Percentiles rank a stretch among this genome's conserved stretches.
phyloP scores from a whole-genome alignment of 179 eudicot genomes.

The Camellia oleifera region DNA sequence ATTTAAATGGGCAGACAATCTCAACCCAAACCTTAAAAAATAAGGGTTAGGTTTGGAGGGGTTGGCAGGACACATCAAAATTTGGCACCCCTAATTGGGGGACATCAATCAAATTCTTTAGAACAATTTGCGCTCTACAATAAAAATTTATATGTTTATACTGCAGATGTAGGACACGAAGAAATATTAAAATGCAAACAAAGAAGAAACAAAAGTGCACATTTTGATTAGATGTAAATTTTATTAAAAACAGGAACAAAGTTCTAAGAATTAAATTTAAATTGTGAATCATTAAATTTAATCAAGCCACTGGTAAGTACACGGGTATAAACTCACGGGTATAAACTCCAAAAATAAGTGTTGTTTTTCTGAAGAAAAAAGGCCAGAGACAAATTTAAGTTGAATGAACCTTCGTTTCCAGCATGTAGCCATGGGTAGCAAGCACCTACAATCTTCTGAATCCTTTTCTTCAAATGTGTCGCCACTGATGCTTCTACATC shows the following conservation, averaged over 20 bases:
- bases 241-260: neutral
- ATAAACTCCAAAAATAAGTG: neutral
- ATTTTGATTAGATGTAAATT: neutral
- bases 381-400: neutral
- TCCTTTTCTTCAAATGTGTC: constrained; percentile 44
- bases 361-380: neutral
- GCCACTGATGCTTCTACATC: constrained; percentile 50
- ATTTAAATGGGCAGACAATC: no score
- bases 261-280: neutral
- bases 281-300: neutral
- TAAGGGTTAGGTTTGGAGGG: no score
- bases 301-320: neutral
- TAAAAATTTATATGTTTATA: neutral
- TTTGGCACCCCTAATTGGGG: no score
- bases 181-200: neutral
- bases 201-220: neutral
- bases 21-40: no score
- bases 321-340: neutral
- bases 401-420: constrained; percentile 75
- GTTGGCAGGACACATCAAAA: no score
- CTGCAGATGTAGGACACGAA: neutral
- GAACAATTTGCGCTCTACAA: neutral
- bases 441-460: constrained; percentile 64
- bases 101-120: neutral
- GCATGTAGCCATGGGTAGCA: constrained; percentile 96